Conservation (phyloP, 2,329 filamentous ascomycete species). For the Sporothrix protearum region DNA sequence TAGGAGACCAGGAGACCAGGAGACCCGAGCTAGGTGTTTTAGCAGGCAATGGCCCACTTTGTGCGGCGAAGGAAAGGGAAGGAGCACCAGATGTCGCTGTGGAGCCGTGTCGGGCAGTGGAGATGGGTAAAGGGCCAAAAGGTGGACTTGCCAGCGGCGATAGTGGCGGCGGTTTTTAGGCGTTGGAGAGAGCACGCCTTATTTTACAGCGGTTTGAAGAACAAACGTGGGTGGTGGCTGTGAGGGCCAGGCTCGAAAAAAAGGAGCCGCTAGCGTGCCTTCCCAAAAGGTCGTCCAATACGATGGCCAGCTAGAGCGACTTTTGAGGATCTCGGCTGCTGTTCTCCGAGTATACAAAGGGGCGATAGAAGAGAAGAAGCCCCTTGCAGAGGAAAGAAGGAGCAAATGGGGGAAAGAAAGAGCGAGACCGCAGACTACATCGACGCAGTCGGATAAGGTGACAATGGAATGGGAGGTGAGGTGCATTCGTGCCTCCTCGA, state of each 20-base stretch:
- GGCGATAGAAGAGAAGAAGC: not conserved
- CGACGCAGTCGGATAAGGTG: not conserved
- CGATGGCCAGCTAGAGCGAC: slow-evolving; percentile 13
- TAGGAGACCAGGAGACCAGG: not conserved
- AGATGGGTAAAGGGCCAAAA: not conserved
- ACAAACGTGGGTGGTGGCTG: not conserved
- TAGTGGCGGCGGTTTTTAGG: slow-evolving; percentile 1
- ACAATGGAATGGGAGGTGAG: not conserved
- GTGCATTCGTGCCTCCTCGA: not conserved
- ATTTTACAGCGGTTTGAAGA: not conserved
- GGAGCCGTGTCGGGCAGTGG: not conserved
- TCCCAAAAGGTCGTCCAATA: not conserved
- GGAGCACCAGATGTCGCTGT: slow-evolving; percentile 18
- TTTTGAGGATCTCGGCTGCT: slow-evolving; percentile 1
- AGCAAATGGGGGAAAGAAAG: not conserved
- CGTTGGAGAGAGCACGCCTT: not conserved
- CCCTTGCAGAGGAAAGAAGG: not conserved
- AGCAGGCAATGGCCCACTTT: slow-evolving; percentile 9
- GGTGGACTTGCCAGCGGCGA: not conserved
- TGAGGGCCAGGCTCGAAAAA: slow-evolving; percentile 8
- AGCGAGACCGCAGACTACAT: not conserved
- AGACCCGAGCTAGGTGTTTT: not conserved
- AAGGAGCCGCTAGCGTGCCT: slow-evolving; percentile 22
- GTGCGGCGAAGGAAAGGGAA: slow-evolving; percentile 14
- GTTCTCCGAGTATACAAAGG: slow-evolving; percentile 15